Percentiles rank a stretch among this genome's conserved stretches.
phyloP scores from a whole-genome alignment of 257 asterid species.

The Solanum habrochaites region DNA sequence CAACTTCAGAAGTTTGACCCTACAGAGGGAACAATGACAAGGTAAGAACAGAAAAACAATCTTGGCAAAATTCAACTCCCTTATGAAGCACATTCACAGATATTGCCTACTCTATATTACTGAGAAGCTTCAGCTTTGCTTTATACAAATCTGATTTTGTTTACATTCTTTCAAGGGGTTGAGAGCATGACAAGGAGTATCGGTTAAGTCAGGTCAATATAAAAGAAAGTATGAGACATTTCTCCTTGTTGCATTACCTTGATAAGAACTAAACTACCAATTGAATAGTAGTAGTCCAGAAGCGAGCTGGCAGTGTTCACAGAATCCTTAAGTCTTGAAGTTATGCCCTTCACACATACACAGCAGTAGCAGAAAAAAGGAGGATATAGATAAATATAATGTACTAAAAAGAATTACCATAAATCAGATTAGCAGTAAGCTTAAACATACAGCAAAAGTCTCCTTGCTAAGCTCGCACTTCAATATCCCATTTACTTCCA shows the following conservation, averaged over 20 bases:
- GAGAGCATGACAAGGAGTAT: neutral
- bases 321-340: constrained; percentile 47
- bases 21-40: constrained; percentile 18
- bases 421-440: constrained; percentile 2
- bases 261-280: constrained; percentile 57
- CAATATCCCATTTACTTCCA: constrained; percentile 53
- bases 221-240: neutral
- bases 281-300: constrained; percentile 59
- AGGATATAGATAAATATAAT: neutral
- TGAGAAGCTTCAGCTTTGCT: neutral
- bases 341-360: constrained; percentile 36
- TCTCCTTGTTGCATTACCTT: constrained; percentile 34
- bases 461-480: constrained; percentile 55
- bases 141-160: neutral
- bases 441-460: constrained; percentile 38
- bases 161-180: neutral
- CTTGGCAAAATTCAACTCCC: neutral
- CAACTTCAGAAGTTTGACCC: constrained; percentile 61
- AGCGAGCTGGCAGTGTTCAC: constrained; percentile 46
- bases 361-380: neutral
- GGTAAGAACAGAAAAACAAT: neutral
- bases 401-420: neutral
- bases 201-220: neutral
- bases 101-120: neutral
- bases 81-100: neutral